These are phyloP conservation scores for Cercospora sp. DNA, from an alignment of 2,329 filamentous ascomycete species.

Conservation along the genomic window DNA sequence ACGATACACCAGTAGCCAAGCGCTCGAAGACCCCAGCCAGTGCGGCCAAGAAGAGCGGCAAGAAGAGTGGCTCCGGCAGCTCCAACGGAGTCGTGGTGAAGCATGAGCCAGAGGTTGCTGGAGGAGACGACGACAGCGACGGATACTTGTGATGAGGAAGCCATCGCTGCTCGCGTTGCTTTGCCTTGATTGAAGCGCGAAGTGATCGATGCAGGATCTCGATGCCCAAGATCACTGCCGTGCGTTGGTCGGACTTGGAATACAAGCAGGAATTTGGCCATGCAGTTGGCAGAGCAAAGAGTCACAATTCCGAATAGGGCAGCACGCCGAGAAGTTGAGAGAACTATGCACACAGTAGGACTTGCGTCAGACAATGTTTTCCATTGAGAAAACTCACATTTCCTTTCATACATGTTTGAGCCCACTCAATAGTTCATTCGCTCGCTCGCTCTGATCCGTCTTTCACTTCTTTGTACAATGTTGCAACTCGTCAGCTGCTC, in stretches of 20 bases:
- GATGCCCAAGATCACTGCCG: neutral
- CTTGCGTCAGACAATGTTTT: neutral
- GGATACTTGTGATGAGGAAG: neutral
- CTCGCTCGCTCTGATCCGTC: neutral
- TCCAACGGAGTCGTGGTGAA: neutral
- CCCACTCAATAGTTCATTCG: neutral
- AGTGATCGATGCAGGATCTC: neutral
- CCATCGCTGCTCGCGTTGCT: neutral
- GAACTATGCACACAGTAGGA: neutral
- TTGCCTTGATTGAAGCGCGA: neutral
- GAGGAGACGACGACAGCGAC: neutral
- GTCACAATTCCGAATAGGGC: neutral
- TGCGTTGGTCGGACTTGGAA: neutral
- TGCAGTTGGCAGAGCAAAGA: neutral
- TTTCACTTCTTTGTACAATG: neutral
- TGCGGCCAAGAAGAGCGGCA: neutral
- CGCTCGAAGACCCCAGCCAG: neutral
- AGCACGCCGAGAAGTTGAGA: neutral
- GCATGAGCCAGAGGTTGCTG: neutral
- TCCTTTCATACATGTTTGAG: neutral
- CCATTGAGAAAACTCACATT: neutral
- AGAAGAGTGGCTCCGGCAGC: neutral
- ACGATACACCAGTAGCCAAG: conserved; percentile 8
- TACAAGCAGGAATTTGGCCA: neutral
- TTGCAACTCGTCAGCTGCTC: neutral